Percentiles rank a stretch among this genome's conserved stretches.
These are phyloP conservation scores for Eimeria acervulina DNA, from an alignment of 169 alveolate species.

Conservation along the genomic window DNA sequence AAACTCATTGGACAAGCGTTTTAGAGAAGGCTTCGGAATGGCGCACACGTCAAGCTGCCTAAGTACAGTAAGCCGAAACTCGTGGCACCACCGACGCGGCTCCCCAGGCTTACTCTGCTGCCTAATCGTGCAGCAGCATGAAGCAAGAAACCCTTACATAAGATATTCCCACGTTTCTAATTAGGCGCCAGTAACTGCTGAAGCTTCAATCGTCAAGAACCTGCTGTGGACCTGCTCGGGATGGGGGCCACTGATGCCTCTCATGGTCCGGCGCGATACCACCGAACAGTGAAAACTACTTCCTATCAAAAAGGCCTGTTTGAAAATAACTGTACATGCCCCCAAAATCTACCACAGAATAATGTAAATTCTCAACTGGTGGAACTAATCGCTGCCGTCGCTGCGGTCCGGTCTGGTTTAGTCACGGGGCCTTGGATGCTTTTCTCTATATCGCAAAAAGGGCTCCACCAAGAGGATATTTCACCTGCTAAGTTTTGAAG, in stretches of 20 bases:
- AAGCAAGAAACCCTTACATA: neutral
- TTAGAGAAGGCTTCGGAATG: constrained; percentile 1
- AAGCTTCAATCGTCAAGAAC: neutral
- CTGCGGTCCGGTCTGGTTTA: constrained; percentile 27
- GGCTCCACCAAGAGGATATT: neutral
- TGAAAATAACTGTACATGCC: neutral
- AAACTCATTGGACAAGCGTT: constrained; percentile 1
- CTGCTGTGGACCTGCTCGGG: constrained; percentile 30
- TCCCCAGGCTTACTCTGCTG: neutral
- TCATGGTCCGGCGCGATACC: neutral
- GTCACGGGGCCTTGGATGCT: neutral
- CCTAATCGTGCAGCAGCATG: neutral
- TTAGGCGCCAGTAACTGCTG: neutral
- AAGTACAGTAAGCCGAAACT: neutral
- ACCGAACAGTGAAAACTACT: neutral
- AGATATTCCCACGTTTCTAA: neutral
- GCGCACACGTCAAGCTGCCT: constrained; percentile 22
- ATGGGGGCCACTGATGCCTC: constrained; percentile 27
- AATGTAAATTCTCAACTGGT: neutral
- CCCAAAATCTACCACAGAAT: neutral
- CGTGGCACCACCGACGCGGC: neutral
- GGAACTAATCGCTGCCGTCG: neutral
- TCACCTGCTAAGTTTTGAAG: neutral
- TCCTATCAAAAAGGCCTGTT: neutral
- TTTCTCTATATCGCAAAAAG: neutral